phyloP scores from a whole-genome alignment of 208 protist species.

The Acanthamoeba culbertsoni region DNA sequence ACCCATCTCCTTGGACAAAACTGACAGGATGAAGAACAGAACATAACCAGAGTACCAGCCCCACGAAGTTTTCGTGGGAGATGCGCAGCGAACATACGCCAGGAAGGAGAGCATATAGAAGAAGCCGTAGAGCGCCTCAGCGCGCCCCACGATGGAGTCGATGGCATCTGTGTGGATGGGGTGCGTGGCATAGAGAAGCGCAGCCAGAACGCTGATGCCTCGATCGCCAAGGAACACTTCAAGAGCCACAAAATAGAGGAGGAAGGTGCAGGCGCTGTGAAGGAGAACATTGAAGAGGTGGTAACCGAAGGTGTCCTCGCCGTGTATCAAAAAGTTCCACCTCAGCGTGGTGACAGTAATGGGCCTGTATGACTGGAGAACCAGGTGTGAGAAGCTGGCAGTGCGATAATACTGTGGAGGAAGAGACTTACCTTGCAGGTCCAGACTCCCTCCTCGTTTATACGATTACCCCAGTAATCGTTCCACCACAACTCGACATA shows the following conservation, averaged over 20 bases:
- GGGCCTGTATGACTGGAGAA: constrained; percentile 53
- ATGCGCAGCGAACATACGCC: constrained; percentile 21
- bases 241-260: neutral
- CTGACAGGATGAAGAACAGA: constrained; percentile 54
- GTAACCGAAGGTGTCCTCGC: constrained; percentile 26
- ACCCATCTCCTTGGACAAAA: constrained; percentile 85
- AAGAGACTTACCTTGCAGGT: constrained; percentile 3
- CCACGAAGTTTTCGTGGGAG: neutral
- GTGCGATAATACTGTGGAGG: neutral
- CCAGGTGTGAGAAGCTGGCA: neutral
- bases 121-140: constrained; percentile 79
- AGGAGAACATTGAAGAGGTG: constrained; percentile 54
- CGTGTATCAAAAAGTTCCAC: constrained; percentile 15
- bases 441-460: constrained; percentile 13
- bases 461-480: constrained; percentile 62
- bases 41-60: neutral
- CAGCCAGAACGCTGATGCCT: constrained; percentile 52
- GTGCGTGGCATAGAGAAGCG: constrained; percentile 85
- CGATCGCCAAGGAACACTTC: neutral
- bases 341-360: neutral
- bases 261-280: neutral
- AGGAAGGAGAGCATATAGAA: constrained; percentile 83
- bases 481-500: neutral
- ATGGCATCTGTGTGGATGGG: constrained; percentile 90
- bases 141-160: constrained; percentile 85